A percentile compares a stretch with the other conserved stretches of the same genome.
Conservation (phyloP, 2,329 filamentous ascomycete genomes). For the Rhexocercosporidium sp. region DNA sequence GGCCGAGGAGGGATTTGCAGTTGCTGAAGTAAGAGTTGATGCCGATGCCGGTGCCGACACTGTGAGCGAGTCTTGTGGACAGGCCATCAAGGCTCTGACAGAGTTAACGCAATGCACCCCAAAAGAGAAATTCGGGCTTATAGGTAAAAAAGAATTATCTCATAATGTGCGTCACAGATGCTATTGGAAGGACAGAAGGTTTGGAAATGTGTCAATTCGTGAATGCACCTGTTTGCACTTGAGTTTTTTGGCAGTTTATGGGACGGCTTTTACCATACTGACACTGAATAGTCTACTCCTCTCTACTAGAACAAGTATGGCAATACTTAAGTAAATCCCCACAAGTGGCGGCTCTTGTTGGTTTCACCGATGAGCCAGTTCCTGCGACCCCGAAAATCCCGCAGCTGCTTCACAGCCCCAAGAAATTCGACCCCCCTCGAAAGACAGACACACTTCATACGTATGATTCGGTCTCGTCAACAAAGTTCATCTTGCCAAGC, state of each 20-base stretch:
- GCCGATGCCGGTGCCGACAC: neutral
- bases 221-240: no score
- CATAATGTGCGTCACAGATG: no score
- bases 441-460: constrained; percentile 6
- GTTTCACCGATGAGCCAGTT: constrained; percentile 1
- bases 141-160: constrained; percentile 11
- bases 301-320: neutral
- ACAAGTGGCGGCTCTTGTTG: constrained; percentile 13
- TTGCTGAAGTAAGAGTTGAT: constrained; percentile 32
- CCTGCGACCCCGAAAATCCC: neutral
- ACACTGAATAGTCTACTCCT: constrained; percentile 10
- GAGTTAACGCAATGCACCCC: constrained; percentile 19
- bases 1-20: constrained; percentile 46
- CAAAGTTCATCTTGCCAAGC: constrained; percentile 29
- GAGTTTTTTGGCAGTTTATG: neutral
- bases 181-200: no score
- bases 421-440: neutral
- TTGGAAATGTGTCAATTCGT: no score
- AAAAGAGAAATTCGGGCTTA: constrained; percentile 19
- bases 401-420: constrained; percentile 12
- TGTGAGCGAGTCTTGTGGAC: constrained; percentile 1
- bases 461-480: constrained; percentile 19
- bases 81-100: constrained; percentile 18
- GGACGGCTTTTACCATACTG: neutral
- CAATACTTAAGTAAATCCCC: constrained; percentile 1